Evolutionary conservation across 805 yeast species (phyloP).

Genomic region (Suhomyces emberorum): DNA sequence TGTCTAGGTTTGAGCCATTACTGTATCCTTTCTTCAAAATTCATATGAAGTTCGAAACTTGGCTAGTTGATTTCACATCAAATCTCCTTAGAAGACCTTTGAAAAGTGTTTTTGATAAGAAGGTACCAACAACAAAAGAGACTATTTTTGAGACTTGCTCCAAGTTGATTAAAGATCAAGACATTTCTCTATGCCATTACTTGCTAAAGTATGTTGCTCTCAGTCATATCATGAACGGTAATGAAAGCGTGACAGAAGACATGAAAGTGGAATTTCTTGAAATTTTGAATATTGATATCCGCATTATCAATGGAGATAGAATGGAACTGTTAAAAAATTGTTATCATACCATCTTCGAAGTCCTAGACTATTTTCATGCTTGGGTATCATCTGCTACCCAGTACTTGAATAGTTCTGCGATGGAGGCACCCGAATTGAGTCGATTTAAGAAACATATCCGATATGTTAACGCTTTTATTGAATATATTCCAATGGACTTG

Average conservation of each 20-base stretch:
- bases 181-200: conserved; percentile 64
- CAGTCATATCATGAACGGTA: conserved; percentile 53
- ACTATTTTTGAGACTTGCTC: conserved; percentile 61
- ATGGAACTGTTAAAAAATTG: conserved; percentile 59
- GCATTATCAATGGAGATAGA: conserved; percentile 46
- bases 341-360: conserved; percentile 70
- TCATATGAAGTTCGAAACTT: conserved; percentile 55
- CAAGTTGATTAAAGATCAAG: conserved; percentile 64
- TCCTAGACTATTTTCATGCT: conserved; percentile 78
- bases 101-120: conserved; percentile 10
- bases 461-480: conserved; percentile 47
- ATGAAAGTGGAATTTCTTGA: conserved; percentile 57
- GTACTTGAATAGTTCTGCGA: conserved; percentile 20
- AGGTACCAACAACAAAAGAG: conserved; percentile 14
- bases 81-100: conserved; percentile 54
- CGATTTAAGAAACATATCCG: conserved; percentile 25
- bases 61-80: conserved; percentile 71
- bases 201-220: conserved; percentile 75
- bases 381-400: conserved; percentile 55
- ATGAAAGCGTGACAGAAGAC: conserved; percentile 35
- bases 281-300: conserved; percentile 48
- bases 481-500: conserved; percentile 58
- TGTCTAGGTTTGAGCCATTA: conserved; percentile 44
- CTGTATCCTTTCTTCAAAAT: conserved; percentile 63
- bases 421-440: conserved; percentile 16